These are phyloP conservation scores for Hericium coralloides DNA, from an alignment of 768 basidiomycete species.

Conservation along the genomic window DNA sequence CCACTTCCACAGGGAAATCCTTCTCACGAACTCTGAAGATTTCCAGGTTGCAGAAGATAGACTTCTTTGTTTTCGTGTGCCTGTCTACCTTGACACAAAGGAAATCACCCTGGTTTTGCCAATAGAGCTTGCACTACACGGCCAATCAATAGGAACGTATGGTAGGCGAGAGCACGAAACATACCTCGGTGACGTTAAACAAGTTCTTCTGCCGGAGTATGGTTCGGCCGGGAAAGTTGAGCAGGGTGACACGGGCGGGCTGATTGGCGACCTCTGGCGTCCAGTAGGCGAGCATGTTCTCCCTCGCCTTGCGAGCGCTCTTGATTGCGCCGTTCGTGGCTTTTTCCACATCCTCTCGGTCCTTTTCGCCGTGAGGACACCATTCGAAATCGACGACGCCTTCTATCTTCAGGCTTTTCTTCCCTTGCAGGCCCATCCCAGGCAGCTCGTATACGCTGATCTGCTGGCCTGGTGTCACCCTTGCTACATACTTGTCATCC, in stretches of 20 bases:
- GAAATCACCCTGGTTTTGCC: constrained; percentile 98
- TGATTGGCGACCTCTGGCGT: constrained; percentile 94
- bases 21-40: constrained; percentile 97
- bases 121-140: constrained; percentile 86
- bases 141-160: neutral
- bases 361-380: constrained; percentile 90
- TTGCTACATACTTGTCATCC: constrained; percentile 91
- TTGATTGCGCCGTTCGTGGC: constrained; percentile 24
- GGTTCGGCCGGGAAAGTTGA: constrained; percentile 78
- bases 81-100: constrained; percentile 98
- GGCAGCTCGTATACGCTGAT: constrained; percentile 97
- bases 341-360: constrained; percentile 52
- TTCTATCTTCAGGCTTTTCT: constrained; percentile 95
- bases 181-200: constrained; percentile 94
- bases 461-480: constrained; percentile 82
- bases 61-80: constrained; percentile 97
- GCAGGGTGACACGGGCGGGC: constrained; percentile 91
- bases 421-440: constrained; percentile 87
- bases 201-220: constrained; percentile 91
- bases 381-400: constrained; percentile 98
- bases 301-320: constrained; percentile 53
- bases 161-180: constrained; percentile 16
- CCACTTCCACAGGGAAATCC: constrained; percentile 94
- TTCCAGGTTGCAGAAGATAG: constrained; percentile 95
- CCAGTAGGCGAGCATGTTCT: constrained; percentile 97